These are phyloP conservation scores for Starmerella riodocensis DNA, from an alignment of 805 yeast genomes.

Conservation along the genomic window DNA sequence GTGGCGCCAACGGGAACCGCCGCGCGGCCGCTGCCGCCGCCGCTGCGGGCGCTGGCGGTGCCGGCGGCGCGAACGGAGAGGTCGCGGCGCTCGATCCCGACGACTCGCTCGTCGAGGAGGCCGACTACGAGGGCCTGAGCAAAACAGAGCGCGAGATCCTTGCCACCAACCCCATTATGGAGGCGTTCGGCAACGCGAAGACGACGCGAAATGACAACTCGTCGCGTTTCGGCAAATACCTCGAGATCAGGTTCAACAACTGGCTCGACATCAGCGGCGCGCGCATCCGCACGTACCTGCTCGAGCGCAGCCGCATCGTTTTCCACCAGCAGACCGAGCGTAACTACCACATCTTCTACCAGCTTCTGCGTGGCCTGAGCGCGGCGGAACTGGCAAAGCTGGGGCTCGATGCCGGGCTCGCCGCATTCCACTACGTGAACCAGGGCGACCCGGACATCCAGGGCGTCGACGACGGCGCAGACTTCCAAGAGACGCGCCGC, in stretches of 20 bases:
- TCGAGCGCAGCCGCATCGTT: slow-evolving; percentile 88
- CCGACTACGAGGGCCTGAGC: slow-evolving; percentile 48
- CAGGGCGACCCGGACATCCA: slow-evolving; percentile 61
- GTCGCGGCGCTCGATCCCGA: not conserved
- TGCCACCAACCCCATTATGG: slow-evolving; percentile 95
- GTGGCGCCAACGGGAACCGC: too few relatives aligned
- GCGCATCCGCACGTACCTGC: slow-evolving; percentile 75
- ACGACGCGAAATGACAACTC: slow-evolving; percentile 96
- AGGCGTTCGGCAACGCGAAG: slow-evolving; percentile 96
- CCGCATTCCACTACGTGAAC: slow-evolving; percentile 66
- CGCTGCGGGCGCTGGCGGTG: too few relatives aligned
- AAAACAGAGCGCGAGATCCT: slow-evolving; percentile 85
- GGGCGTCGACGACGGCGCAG: slow-evolving; percentile 72
- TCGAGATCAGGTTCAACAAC: slow-evolving; percentile 75
- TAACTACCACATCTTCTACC: slow-evolving; percentile 91
- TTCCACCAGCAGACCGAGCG: slow-evolving; percentile 86
- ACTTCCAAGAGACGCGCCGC: slow-evolving; percentile 58
- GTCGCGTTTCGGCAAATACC: slow-evolving; percentile 91
- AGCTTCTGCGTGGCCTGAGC: slow-evolving; percentile 56
- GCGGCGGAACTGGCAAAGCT: slow-evolving; percentile 43
- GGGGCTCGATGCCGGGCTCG: slow-evolving; percentile 44
- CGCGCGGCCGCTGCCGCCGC: too few relatives aligned
- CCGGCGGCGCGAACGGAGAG: not conserved
- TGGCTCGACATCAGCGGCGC: slow-evolving; percentile 82
- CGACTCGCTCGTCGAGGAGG: slow-evolving; percentile 1